phyloP scores from a whole-genome alignment of 169 alveolate genomes.

The Eimeria falciformis region DNA sequence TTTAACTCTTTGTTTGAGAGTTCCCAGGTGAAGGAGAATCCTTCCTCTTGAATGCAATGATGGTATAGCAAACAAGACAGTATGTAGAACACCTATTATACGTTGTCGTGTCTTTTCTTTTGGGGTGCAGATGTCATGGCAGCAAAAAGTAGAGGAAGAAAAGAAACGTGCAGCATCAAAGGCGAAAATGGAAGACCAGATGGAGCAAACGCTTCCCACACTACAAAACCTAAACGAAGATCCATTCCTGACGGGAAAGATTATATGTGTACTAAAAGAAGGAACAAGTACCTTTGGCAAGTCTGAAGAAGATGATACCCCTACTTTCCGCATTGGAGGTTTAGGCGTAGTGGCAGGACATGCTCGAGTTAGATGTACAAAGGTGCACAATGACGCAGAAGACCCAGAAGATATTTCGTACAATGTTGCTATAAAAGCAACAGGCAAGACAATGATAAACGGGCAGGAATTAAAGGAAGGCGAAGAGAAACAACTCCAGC shows the following conservation, averaged over 20 bases:
- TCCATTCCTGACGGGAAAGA: slow-evolving; percentile 89
- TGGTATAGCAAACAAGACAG: background rate
- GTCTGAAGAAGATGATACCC: slow-evolving; percentile 80
- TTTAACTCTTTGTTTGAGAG: background rate
- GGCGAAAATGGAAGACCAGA: slow-evolving; percentile 75
- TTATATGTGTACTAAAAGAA: slow-evolving; percentile 78
- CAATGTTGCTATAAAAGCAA: slow-evolving; percentile 51
- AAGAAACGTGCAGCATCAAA: slow-evolving; percentile 81
- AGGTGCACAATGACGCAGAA: slow-evolving; percentile 19
- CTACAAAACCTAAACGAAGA: slow-evolving; percentile 91
- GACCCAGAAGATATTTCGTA: slow-evolving; percentile 60
- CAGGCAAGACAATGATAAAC: slow-evolving; percentile 75
- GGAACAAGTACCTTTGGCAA: slow-evolving; percentile 87
- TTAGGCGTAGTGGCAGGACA: slow-evolving; percentile 72
- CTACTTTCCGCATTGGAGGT: slow-evolving; percentile 76
- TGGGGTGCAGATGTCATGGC: slow-evolving; percentile 74
- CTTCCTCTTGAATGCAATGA: too few species aligned
- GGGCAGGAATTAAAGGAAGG: slow-evolving; percentile 69
- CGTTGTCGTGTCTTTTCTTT: background rate
- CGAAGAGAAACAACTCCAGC: slow-evolving; percentile 40
- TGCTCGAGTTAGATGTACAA: slow-evolving; percentile 53
- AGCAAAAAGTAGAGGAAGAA: slow-evolving; percentile 80
- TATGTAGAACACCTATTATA: background rate
- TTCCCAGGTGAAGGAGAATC: background rate
- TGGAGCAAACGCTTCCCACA: slow-evolving; percentile 82